Evolutionary conservation across 495 filamentous ascomycete genomes (phyloP).

Genomic region (Penicillium odoratum): DNA sequence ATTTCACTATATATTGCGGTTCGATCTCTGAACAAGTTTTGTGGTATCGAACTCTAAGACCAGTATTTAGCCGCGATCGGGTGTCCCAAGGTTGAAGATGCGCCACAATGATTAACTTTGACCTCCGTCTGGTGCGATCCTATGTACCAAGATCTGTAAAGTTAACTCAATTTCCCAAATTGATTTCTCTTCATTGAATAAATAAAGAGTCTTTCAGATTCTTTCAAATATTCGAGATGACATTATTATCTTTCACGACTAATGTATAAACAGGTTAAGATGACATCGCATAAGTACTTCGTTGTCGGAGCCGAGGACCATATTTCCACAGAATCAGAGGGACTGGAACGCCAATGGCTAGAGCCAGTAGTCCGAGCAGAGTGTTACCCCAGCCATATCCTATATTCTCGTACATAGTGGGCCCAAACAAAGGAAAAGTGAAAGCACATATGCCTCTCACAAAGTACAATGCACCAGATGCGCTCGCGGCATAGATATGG

Average conservation of each 20-base stretch:
- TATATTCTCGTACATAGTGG: constrained; percentile 29
- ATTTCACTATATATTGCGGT: too few relatives aligned
- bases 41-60: too few relatives aligned
- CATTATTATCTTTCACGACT: not conserved
- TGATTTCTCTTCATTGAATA: not conserved
- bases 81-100: too few relatives aligned
- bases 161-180: too few relatives aligned
- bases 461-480: constrained; percentile 46
- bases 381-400: constrained; percentile 49
- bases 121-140: not conserved
- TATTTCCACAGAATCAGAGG: constrained; percentile 37
- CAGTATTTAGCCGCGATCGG: too few relatives aligned
- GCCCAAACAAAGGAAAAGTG: constrained; percentile 42
- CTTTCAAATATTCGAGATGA: not conserved
- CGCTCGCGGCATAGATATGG: constrained; percentile 51
- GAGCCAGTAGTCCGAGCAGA: constrained; percentile 46
- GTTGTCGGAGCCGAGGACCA: constrained; percentile 6
- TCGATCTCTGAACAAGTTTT: too few relatives aligned
- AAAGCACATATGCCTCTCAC: constrained; percentile 41
- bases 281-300: constrained; percentile 6
- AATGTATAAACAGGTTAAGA: not conserved
- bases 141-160: not conserved
- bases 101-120: too few relatives aligned
- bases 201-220: not conserved
- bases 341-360: constrained; percentile 16